phyloP scores from a whole-genome alignment of 805 yeast genomes.

The Nakazawaea anatomiae region DNA sequence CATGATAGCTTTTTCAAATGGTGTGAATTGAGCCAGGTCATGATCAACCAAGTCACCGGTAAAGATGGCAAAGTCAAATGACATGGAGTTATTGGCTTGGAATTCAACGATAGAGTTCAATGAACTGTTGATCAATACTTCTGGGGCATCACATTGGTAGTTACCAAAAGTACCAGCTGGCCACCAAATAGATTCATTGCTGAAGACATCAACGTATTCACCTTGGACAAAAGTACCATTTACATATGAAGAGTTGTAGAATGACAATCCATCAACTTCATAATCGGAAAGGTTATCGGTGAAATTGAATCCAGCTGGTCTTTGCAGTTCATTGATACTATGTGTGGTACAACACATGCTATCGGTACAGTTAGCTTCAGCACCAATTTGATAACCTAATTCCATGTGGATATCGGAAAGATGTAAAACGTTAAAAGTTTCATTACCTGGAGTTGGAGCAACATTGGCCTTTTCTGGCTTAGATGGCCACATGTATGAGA shows the following conservation, averaged over 20 bases:
- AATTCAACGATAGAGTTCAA: slow-evolving; percentile 35
- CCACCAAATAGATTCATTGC: slow-evolving; percentile 26
- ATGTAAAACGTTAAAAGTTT: slow-evolving; percentile 56
- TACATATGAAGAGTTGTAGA: slow-evolving; percentile 24
- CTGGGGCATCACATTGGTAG: slow-evolving; percentile 65
- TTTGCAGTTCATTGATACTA: slow-evolving; percentile 30
- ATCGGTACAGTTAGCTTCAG: slow-evolving; percentile 52
- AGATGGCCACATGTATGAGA: slow-evolving; percentile 37
- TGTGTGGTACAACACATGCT: slow-evolving; percentile 59
- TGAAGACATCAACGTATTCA: slow-evolving; percentile 17
- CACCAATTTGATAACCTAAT: slow-evolving; percentile 45
- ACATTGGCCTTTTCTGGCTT: slow-evolving; percentile 36
- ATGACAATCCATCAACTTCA: slow-evolving; percentile 11
- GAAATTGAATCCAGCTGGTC: slow-evolving; percentile 34
- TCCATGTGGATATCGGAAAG: slow-evolving; percentile 63
- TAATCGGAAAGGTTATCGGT: slow-evolving; percentile 20
- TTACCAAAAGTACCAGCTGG: slow-evolving; percentile 62
- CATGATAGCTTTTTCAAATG: slow-evolving; percentile 39
- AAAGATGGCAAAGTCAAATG: slow-evolving; percentile 58
- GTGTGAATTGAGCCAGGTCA: slow-evolving; percentile 42
- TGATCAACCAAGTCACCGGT: slow-evolving; percentile 77
- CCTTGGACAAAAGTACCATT: slow-evolving; percentile 25
- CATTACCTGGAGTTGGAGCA: slow-evolving; percentile 31
- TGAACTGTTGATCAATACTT: slow-evolving; percentile 52
- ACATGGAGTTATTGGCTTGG: slow-evolving; percentile 24